Percentiles rank a stretch among this genome's conserved stretches.
Evolutionary conservation across 2,329 filamentous ascomycete genomes (phyloP).

Genomic region (Colletotrichum neosansevieriae): DNA sequence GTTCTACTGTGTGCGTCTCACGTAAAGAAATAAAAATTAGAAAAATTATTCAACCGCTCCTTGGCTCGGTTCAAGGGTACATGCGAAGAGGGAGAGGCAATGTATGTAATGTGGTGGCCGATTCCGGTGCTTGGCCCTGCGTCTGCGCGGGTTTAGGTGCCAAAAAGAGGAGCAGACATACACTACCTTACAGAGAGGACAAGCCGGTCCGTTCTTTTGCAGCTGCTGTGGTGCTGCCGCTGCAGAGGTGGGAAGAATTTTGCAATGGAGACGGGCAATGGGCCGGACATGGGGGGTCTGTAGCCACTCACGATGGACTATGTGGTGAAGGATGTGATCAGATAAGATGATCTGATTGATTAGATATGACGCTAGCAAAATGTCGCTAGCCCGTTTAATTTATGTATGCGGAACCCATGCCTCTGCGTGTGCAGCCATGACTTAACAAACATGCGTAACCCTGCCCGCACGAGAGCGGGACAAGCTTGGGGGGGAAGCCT

Average conservation of each 20-base stretch:
- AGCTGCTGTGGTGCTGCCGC: neutral
- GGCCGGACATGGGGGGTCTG: conserved; percentile 23
- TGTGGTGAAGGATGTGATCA: conserved; percentile 35
- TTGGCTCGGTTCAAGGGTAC: neutral
- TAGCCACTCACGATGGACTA: conserved; percentile 23
- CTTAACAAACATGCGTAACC: no score
- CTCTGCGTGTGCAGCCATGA: no score
- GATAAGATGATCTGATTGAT: conserved; percentile 40
- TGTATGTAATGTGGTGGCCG: conserved; percentile 5
- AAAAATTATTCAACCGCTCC: conserved; percentile 7
- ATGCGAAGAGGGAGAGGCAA: conserved; percentile 12
- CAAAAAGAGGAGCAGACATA: conserved; percentile 11
- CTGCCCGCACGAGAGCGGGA: conserved; percentile 1
- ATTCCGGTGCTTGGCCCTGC: conserved; percentile 25
- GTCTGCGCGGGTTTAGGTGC: conserved; percentile 10
- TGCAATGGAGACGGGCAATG: conserved; percentile 23
- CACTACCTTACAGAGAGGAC: neutral
- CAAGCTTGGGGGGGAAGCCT: neutral
- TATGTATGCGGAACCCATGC: no score
- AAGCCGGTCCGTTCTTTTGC: conserved; percentile 8
- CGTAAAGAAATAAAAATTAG: neutral
- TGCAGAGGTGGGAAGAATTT: conserved; percentile 31
- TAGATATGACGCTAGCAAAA: conserved; percentile 37
- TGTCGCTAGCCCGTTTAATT: conserved; percentile 32
- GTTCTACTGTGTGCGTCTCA: conserved; percentile 8